Evolutionary conservation across 2,329 filamentous ascomycete genomes (phyloP).

Genomic region (Aspergillus transmontanensis): DNA sequence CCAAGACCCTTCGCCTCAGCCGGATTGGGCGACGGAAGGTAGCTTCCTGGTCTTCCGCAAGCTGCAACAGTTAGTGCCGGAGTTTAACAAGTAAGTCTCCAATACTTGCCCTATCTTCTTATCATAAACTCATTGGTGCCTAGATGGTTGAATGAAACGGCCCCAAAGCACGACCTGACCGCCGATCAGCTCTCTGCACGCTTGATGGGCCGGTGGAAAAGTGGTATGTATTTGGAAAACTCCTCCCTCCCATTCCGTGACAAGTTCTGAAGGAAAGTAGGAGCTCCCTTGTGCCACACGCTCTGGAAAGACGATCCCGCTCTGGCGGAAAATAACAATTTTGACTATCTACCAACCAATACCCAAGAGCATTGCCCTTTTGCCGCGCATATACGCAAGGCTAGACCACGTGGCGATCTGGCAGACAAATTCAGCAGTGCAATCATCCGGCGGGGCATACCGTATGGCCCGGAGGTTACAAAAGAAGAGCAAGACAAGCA

Average conservation of each 20-base stretch:
- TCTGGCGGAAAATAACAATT: constrained; percentile 2
- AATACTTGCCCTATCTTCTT: background rate
- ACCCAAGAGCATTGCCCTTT: constrained; percentile 9
- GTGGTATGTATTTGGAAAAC: constrained; percentile 4
- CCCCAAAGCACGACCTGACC: background rate
- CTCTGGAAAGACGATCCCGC: background rate
- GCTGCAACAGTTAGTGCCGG: constrained; percentile 49
- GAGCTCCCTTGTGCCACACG: constrained; percentile 2
- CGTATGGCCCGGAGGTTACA: constrained; percentile 4
- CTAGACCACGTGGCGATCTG: constrained; percentile 3
- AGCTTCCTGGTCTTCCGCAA: constrained; percentile 51
- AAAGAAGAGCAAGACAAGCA: background rate
- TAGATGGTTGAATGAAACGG: constrained; percentile 3
- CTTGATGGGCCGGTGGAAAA: constrained; percentile 13
- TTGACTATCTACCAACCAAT: background rate
- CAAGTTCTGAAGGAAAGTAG: background rate
- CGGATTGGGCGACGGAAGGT: constrained; percentile 47
- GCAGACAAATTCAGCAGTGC: background rate
- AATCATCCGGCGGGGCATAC: constrained; percentile 11
- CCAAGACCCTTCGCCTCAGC: constrained; percentile 36
- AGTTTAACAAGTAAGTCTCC: constrained; percentile 38
- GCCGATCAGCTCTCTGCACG: constrained; percentile 7
- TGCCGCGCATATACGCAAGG: constrained; percentile 12
- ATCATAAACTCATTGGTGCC: background rate
- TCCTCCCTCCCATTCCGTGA: background rate